A percentile compares a stretch with the other conserved stretches of the same genome.
Conservation (phyloP, 345 rosid genomes). For the Mangifera indica region DNA sequence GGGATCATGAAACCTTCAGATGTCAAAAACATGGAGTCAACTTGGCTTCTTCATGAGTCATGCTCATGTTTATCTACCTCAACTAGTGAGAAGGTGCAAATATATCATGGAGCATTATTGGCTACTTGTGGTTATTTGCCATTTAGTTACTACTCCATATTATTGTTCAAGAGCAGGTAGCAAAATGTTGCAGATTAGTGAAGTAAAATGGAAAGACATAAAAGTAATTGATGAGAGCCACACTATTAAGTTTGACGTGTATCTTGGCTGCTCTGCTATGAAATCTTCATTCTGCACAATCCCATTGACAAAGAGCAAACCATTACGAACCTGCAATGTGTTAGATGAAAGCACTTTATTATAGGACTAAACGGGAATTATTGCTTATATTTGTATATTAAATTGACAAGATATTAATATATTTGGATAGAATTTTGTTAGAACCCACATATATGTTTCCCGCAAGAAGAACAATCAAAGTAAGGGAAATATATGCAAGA, state of each 20-base stretch:
- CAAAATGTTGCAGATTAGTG: background rate
- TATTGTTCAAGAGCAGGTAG: constrained; percentile 5
- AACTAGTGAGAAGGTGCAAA: constrained; percentile 3
- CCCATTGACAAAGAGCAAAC: constrained; percentile 41
- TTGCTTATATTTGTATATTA: background rate
- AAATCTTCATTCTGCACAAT: constrained; percentile 40
- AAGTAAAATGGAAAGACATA: background rate
- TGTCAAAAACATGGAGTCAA: constrained; percentile 11
- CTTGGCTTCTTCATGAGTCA: background rate
- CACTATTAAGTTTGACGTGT: constrained; percentile 37
- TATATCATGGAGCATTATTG: background rate
- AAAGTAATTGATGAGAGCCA: constrained; percentile 11
- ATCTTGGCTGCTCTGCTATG: constrained; percentile 32
- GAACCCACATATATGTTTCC: too few relatives aligned
- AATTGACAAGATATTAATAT: background rate
- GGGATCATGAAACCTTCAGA: constrained; percentile 13
- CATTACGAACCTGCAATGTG: constrained; percentile 37
- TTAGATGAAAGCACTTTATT: background rate
- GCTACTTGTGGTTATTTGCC: background rate
- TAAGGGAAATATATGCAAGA: too few relatives aligned
- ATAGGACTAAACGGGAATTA: background rate
- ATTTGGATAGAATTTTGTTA: background rate
- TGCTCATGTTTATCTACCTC: background rate
- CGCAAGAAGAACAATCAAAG: too few relatives aligned
- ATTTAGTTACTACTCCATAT: background rate